These are phyloP conservation scores for Hemerocallis citrina DNA, from an alignment of 106 monocot species.

Conservation along the genomic window DNA sequence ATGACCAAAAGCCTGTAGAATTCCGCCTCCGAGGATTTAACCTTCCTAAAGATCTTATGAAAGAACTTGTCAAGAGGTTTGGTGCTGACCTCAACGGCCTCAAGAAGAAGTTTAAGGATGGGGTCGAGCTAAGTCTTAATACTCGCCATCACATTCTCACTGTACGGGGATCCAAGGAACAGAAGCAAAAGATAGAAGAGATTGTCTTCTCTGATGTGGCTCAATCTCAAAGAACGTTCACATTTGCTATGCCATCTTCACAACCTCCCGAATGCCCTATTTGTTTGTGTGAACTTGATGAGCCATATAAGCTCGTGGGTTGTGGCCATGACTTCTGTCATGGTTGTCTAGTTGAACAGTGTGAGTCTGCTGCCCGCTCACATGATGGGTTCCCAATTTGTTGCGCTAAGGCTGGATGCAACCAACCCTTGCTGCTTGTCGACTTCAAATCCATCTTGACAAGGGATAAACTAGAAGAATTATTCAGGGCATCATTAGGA, in stretches of 20 bases:
- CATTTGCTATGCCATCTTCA: too few species aligned
- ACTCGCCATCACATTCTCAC: conserved; percentile 35
- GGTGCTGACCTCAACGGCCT: conserved; percentile 58
- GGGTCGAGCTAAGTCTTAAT: too few species aligned
- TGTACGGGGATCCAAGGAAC: conserved; percentile 46
- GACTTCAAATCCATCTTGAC: conserved; percentile 53
- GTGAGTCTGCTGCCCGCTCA: conserved; percentile 54
- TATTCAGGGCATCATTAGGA: conserved; percentile 59
- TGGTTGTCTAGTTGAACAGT: conserved; percentile 59
- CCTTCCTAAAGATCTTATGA: conserved; percentile 65
- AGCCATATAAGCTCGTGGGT: conserved; percentile 56
- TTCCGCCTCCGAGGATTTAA: conserved; percentile 44
- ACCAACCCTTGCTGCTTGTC: conserved; percentile 27
- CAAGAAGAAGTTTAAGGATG: conserved; percentile 34
- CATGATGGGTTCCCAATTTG: conserved; percentile 64
- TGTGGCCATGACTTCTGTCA: conserved; percentile 68
- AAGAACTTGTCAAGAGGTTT: conserved; percentile 53
- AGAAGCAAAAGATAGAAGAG: conserved; percentile 49
- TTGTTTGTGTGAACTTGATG: conserved; percentile 77
- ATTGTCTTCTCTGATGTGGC: conserved; percentile 14
- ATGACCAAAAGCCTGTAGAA: conserved; percentile 51
- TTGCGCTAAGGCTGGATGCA: conserved; percentile 53
- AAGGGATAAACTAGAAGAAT: conserved; percentile 49
- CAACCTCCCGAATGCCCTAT: conserved; percentile 41
- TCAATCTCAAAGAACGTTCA: too few species aligned